Conservation (phyloP, 176 grass and related monocot genomes). For the Carex parvula region DNA sequence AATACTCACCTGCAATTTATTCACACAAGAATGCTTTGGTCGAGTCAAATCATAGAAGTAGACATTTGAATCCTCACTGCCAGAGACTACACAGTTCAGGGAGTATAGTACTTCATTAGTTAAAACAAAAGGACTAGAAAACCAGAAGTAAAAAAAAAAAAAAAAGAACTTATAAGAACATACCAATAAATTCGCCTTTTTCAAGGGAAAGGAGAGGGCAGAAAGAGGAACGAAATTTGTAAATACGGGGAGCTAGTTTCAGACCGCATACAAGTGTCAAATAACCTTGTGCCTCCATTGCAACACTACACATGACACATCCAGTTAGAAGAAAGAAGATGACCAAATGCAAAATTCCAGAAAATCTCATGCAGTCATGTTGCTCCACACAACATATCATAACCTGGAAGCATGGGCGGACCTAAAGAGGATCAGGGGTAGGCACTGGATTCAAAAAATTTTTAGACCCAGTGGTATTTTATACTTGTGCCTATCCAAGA, state of each 20-base stretch:
- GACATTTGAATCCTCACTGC: constrained; percentile 90
- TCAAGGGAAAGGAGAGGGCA: constrained; percentile 97
- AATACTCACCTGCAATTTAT: constrained; percentile 77
- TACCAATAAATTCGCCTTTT: constrained; percentile 99
- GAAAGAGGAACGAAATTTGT: constrained; percentile 74
- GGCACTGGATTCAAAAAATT: no score
- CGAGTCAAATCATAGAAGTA: constrained; percentile 99
- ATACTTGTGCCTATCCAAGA: no score
- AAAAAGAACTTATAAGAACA: neutral
- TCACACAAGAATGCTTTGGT: constrained; percentile 84
- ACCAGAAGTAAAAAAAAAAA: neutral
- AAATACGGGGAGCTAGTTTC: constrained; percentile 62
- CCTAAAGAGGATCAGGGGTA: no score
- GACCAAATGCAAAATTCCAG: neutral
- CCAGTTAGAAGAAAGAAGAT: constrained; percentile 25
- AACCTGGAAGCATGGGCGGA: neutral
- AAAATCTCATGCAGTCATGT: neutral
- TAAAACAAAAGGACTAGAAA: neutral
- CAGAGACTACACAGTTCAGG: constrained; percentile 60
- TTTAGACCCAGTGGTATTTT: no score
- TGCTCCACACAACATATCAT: neutral
- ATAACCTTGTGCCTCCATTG: constrained; percentile 65
- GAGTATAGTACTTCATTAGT: constrained; percentile 29
- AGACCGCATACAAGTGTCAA: constrained; percentile 77
- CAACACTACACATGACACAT: constrained; percentile 44